Evolutionary conservation across 768 basidiomycete species (phyloP), one percentile per base, ranked within the genome.

Genomic region (Russula olivacea): DNA sequence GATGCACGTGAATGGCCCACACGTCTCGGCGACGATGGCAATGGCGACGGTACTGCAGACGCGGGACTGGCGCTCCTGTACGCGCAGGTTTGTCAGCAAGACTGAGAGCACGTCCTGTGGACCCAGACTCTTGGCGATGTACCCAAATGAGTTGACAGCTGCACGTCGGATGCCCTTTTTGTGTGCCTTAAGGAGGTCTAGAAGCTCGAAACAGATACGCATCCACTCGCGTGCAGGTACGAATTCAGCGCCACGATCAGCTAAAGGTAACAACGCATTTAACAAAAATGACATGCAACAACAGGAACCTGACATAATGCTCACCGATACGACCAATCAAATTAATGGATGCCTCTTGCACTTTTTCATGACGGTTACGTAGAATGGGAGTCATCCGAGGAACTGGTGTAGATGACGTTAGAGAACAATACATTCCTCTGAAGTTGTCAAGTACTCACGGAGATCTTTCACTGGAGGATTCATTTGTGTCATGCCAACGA

Each of bases 401-500:
- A 43, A 99, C 93, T 98, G 41, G 72, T 1, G 10, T 38, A 41
- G 17, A 36, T 47, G 7, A 15, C 10, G 23, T 58, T 30, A 58
- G 55, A 38, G 3, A 40, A 53, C 25, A n/a, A 10, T 21, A 40
- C 10, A 15, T 21, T 10, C 17, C n/a, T 34, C 1, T 12, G 61
- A 34, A 53, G 15, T 45, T 28, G 52, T 65, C 51, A 59, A 63
- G 57, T 12, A 87, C 95, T 84, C 75, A 97, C 95, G 73, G 61
- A 99, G 86, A 82, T 99, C 97, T 75, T 99, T 99, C 30, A 99
- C 95, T 0, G 97, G 97, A 15, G 97, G 97, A 73, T 97, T 98
- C 97, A 99, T 99, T 74, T 98, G 93, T 11, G 97, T 97, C 97
- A 98, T 99, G 76, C 97, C 97, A 66, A 99, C 97, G 55, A 98